Evolutionary conservation across 2,329 filamentous ascomycete genomes (phyloP).

Genomic region (Nemania serpens): DNA sequence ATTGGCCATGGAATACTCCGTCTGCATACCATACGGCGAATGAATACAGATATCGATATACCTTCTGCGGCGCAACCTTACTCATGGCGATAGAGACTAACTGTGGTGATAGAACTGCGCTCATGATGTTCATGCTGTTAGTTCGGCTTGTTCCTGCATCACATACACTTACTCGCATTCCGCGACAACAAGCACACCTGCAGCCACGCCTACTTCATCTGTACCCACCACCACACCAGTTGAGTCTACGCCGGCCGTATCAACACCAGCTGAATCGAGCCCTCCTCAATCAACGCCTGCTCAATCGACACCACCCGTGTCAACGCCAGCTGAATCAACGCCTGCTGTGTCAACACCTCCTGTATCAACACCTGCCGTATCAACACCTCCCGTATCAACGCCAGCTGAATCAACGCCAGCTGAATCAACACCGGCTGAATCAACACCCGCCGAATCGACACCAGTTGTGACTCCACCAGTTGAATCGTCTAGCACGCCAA

Average conservation of each 20-base stretch:
- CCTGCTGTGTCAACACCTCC: background rate
- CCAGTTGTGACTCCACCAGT: background rate
- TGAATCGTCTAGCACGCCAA: background rate
- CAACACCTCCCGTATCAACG: background rate
- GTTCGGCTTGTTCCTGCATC: slow-evolving; percentile 28
- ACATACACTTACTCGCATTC: slow-evolving; percentile 25
- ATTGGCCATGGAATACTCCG: background rate
- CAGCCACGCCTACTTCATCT: slow-evolving; percentile 9
- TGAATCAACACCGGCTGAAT: background rate
- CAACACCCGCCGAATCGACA: background rate
- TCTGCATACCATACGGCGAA: background rate
- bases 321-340: background rate
- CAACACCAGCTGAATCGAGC: background rate
- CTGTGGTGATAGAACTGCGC: slow-evolving; percentile 20
- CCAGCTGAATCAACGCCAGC: background rate
- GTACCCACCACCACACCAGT: slow-evolving; percentile 14
- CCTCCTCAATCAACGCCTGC: background rate
- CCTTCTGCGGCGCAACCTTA: too few species aligned
- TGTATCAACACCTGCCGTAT: background rate
- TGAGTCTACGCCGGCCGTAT: background rate
- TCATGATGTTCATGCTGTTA: slow-evolving; percentile 18
- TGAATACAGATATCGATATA: background rate
- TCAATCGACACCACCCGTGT: background rate
- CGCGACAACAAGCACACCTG: slow-evolving; percentile 13
- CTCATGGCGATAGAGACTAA: background rate